Percentiles rank a stretch among this genome's conserved stretches.
Conservation (phyloP, 2,329 filamentous ascomycete species). For the Falciphora oryzae region DNA sequence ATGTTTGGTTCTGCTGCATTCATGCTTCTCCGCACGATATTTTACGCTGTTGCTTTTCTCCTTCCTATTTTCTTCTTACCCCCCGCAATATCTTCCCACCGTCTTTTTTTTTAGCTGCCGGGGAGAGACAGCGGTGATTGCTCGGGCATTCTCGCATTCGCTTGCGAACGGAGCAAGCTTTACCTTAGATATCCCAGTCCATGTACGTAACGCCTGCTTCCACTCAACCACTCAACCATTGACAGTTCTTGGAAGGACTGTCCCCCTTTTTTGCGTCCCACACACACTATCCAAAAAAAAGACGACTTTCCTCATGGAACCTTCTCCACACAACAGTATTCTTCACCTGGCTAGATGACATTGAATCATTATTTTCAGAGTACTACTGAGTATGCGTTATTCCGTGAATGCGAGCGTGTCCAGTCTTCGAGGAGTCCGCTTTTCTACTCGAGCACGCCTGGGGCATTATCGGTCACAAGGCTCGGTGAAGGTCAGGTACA, state of each 20-base stretch:
- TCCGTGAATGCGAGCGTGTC: background rate
- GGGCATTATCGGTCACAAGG: too few relatives aligned
- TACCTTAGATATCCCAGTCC: background rate
- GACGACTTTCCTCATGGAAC: background rate
- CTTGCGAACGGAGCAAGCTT: background rate
- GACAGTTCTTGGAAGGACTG: background rate
- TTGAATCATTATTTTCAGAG: background rate
- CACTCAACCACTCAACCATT: background rate
- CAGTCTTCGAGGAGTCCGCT: too few relatives aligned
- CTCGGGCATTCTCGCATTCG: background rate
- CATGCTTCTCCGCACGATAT: background rate
- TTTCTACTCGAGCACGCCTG: too few relatives aligned
- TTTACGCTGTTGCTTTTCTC: background rate
- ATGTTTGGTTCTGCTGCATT: background rate
- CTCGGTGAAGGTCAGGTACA: too few relatives aligned
- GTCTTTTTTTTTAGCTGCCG: background rate
- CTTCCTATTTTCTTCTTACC: background rate
- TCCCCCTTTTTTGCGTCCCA: background rate
- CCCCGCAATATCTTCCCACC: too few relatives aligned
- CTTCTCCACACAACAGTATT: background rate
- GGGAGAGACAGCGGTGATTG: background rate
- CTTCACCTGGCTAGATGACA: background rate
- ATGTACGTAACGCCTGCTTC: background rate
- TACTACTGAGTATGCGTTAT: background rate
- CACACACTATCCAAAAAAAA: background rate